Base-by-base conservation (phyloP, 164 flowering plant genomes). In the Cinnamomum chago region DNA sequence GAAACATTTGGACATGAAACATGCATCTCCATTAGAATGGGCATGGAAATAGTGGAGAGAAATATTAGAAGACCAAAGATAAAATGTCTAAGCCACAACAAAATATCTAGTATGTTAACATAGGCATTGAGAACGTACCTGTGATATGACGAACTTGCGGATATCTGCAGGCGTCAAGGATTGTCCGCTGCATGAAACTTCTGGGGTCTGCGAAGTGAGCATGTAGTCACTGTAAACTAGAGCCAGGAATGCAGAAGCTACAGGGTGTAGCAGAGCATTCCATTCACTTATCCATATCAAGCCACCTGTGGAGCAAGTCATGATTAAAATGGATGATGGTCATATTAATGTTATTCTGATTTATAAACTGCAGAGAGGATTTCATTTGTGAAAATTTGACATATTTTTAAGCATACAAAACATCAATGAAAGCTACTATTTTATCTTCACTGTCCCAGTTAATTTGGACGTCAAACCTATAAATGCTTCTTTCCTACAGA, bases 191-290 rank as follows among this genome's bases (percentile, higher is more conserved):
- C 99, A 95, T 15, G 80, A 58, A 17, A 95, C 2, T 27, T 58
- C 79, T 66, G 88, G 79, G 20, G 90, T 88, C 70, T 79, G 79
- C 27, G 98, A 86, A 28, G 92, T 77, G 35, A 91, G 90, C 99
- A 95, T 94, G 88, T 95, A 95, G 80, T 96, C 98, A 78, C 98
- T 89, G 84, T 87, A 96, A 64, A 96, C 51, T 74, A 85, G 77
- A 33, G 97, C 97, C 51, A 96, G 81, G 82, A 96, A 94, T 58
- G 98, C 97, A 70, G 98, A 83, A 68, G 95, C 97, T 62, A 92
- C 90, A n/a, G 97, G 92, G 77, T 96, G 98, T 83, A 88, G 94
- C 77, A 96, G 79, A n/a, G 95, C 65, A 73, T 96, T 91, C 98
- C 97, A 94, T 65, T 94, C 82, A 67, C 87, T 86, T 25, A 92